phyloP scores from a whole-genome alignment of 495 filamentous ascomycete genomes.

The Achaetomiella virescens region DNA sequence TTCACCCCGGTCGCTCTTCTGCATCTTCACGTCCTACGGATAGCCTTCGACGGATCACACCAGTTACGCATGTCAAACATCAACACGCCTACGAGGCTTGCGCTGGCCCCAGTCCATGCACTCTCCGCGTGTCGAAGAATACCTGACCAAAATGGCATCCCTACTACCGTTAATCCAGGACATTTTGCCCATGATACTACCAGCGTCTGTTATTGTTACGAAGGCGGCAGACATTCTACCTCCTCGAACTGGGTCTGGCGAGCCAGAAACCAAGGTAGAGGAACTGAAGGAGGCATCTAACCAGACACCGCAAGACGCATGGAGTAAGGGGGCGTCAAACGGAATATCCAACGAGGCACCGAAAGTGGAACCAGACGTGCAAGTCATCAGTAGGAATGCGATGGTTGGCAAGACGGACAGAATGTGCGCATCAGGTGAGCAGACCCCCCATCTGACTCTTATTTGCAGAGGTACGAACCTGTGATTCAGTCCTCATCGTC shows the following conservation, averaged over 20 bases:
- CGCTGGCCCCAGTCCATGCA: neutral
- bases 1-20: too few relatives aligned
- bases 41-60: too few relatives aligned
- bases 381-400: slow-evolving; percentile 51
- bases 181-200: slow-evolving; percentile 46
- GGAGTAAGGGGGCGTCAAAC: too few relatives aligned
- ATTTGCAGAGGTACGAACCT: neutral
- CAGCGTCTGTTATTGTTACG: slow-evolving; percentile 40
- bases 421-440: slow-evolving; percentile 49
- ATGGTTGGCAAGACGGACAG: slow-evolving; percentile 53
- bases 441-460: neutral
- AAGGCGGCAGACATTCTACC: slow-evolving; percentile 38
- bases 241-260: slow-evolving; percentile 6
- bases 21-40: too few relatives aligned
- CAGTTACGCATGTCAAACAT: too few relatives aligned
- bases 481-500: slow-evolving; percentile 34
- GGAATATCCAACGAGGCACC: too few relatives aligned
- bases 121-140: neutral
- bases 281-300: too few relatives aligned
- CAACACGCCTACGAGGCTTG: too few relatives aligned
- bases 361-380: too few relatives aligned
- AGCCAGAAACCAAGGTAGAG: slow-evolving; percentile 5
- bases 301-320: too few relatives aligned
- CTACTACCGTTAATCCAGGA: slow-evolving; percentile 45
- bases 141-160: slow-evolving; percentile 34